Conservation (phyloP, 2,329 filamentous ascomycete genomes). For the Neoascochyta sp. region DNA sequence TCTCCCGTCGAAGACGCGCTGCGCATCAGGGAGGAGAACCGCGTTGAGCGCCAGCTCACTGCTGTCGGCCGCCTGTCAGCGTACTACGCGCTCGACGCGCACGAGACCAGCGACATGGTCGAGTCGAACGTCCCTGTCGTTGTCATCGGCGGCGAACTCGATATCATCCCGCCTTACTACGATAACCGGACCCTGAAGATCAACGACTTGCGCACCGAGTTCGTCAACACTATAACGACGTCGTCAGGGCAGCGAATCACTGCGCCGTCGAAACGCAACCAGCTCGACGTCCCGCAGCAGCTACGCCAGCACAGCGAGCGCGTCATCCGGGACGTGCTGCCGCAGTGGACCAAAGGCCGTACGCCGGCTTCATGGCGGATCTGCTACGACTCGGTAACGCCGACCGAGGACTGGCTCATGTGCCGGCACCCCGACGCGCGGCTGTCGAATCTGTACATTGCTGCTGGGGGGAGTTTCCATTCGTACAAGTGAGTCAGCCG, state of each 20-base stretch:
- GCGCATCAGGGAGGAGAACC: conserved; percentile 43
- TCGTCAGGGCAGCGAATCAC: conserved; percentile 52
- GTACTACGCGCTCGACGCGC: conserved; percentile 52
- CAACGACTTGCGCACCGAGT: conserved; percentile 55
- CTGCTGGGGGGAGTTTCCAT: conserved; percentile 60
- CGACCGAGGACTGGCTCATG: conserved; percentile 61
- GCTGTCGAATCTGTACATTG: conserved; percentile 55
- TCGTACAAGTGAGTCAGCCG: too few relatives aligned
- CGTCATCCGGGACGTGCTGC: conserved; percentile 27
- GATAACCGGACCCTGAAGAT: conserved; percentile 54
- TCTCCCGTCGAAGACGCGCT: conserved; percentile 47
- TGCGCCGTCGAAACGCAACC: conserved; percentile 46
- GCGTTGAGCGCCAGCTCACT: conserved; percentile 51
- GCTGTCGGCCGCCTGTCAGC: conserved; percentile 60
- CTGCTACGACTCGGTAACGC: conserved; percentile 60
- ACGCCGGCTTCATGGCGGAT: conserved; percentile 45
- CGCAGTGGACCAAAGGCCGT: conserved; percentile 30
- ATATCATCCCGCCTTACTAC: conserved; percentile 50
- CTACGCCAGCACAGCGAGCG: conserved; percentile 44
- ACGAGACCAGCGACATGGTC: conserved; percentile 43
- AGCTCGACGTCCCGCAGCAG: conserved; percentile 41
- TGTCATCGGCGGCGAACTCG: conserved; percentile 46
- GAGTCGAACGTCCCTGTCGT: conserved; percentile 55
- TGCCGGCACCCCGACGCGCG: conserved; percentile 49
- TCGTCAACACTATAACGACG: conserved; percentile 52